Evolutionary conservation across 2,329 filamentous ascomycete genomes (phyloP).

Genomic region (Phaeosphaeria sp.): DNA sequence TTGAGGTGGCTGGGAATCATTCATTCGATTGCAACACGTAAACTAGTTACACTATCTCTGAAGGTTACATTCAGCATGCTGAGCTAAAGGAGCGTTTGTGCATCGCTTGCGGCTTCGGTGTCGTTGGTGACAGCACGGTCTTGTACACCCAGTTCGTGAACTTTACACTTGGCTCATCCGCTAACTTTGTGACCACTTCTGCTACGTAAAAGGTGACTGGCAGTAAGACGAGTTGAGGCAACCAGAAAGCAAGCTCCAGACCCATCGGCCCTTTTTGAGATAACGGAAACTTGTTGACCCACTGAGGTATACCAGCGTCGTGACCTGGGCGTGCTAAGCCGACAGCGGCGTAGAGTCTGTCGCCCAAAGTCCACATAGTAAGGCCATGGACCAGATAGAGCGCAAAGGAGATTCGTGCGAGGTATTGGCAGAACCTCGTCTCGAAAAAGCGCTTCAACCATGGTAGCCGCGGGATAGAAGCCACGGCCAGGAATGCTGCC

Average conservation of each 20-base stretch:
- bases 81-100: slow-evolving; percentile 5
- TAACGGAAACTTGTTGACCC: slow-evolving; percentile 64
- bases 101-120: slow-evolving; percentile 12
- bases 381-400: slow-evolving; percentile 66
- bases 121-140: slow-evolving; percentile 44
- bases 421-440: slow-evolving; percentile 59
- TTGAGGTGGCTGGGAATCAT: neutral
- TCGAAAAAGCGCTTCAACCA: slow-evolving; percentile 58
- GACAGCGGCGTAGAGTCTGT: slow-evolving; percentile 67
- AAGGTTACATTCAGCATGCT: neutral
- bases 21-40: neutral
- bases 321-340: slow-evolving; percentile 63
- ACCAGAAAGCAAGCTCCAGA: slow-evolving; percentile 61
- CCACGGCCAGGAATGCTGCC: slow-evolving; percentile 64
- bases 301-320: slow-evolving; percentile 59
- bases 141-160: slow-evolving; percentile 60
- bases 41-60: neutral
- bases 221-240: slow-evolving; percentile 62
- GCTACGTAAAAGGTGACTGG: slow-evolving; percentile 40
- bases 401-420: slow-evolving; percentile 63
- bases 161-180: slow-evolving; percentile 62
- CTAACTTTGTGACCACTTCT: slow-evolving; percentile 43
- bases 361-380: slow-evolving; percentile 51
- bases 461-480: slow-evolving; percentile 62
- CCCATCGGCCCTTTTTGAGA: slow-evolving; percentile 65